These are phyloP conservation scores for Solanum peruvianum DNA, from an alignment of 257 asterid genomes.

Conservation along the genomic window DNA sequence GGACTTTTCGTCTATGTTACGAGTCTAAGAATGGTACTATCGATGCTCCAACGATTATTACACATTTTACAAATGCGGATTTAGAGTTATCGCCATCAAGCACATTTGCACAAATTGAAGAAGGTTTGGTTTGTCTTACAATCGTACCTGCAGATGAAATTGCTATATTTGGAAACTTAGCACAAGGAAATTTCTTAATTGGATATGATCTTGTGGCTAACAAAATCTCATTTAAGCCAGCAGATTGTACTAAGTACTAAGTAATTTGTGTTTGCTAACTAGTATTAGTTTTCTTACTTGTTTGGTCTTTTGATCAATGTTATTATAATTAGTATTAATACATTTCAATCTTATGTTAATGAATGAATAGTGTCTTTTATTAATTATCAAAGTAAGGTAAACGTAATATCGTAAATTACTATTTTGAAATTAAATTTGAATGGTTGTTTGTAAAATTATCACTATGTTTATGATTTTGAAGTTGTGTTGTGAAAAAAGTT, in stretches of 20 bases:
- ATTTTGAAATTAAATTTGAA: background rate
- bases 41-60: background rate
- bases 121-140: background rate
- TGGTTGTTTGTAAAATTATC: background rate
- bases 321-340: background rate
- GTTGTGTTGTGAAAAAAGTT: background rate
- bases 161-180: slow-evolving; percentile 37
- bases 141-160: background rate
- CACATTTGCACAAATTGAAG: background rate
- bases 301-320: background rate
- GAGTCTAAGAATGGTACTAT: background rate
- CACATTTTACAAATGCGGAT: slow-evolving; percentile 5
- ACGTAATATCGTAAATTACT: background rate
- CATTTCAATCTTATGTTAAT: background rate
- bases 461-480: background rate
- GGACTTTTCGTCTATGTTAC: background rate
- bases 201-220: slow-evolving; percentile 33
- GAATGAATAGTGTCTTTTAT: too few species aligned
- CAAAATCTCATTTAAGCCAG: slow-evolving; percentile 33
- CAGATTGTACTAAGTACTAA: slow-evolving; percentile 17
- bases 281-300: background rate
- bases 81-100: background rate
- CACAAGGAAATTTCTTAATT: slow-evolving; percentile 27
- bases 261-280: background rate
- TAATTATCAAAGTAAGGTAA: background rate